These are phyloP conservation scores for Orbilia brochopaga DNA, from an alignment of 2,329 filamentous ascomycete species.

Conservation along the genomic window DNA sequence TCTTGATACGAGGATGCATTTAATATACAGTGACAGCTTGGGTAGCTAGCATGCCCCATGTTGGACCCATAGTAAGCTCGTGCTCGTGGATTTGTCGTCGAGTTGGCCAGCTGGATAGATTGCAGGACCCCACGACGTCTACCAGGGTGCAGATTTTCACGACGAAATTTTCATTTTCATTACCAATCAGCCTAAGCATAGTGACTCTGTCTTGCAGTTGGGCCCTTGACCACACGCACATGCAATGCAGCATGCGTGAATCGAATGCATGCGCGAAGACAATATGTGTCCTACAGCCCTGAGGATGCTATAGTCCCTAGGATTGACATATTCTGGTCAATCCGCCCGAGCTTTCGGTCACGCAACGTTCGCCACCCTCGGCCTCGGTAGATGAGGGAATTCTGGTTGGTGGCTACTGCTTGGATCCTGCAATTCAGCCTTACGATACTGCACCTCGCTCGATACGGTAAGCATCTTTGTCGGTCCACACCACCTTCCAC, in stretches of 20 bases:
- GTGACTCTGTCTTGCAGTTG: neutral
- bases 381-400: conserved; percentile 2
- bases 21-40: neutral
- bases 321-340: conserved; percentile 15
- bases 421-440: conserved; percentile 39
- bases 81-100: conserved; percentile 14
- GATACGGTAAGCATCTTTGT: conserved; percentile 18
- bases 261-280: neutral
- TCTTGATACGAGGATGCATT: conserved; percentile 17
- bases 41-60: neutral
- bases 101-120: neutral
- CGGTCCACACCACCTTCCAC: conserved; percentile 12
- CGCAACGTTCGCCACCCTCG: conserved; percentile 45
- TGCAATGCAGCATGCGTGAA: neutral
- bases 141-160: neutral
- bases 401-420: conserved; percentile 1
- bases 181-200: conserved; percentile 23
- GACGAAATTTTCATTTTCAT: conserved; percentile 5
- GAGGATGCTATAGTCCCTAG: conserved; percentile 2
- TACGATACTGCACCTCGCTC: conserved; percentile 37
- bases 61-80: conserved; percentile 30
- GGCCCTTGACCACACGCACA: neutral
- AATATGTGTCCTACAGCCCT: neutral
- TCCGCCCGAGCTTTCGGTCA: conserved; percentile 19
- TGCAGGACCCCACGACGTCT: neutral